Percentiles rank a stretch among this genome's conserved stretches.
These are phyloP conservation scores for Phytomonas sp. DNA, from an alignment of 208 protist species.

Conservation along the genomic window DNA sequence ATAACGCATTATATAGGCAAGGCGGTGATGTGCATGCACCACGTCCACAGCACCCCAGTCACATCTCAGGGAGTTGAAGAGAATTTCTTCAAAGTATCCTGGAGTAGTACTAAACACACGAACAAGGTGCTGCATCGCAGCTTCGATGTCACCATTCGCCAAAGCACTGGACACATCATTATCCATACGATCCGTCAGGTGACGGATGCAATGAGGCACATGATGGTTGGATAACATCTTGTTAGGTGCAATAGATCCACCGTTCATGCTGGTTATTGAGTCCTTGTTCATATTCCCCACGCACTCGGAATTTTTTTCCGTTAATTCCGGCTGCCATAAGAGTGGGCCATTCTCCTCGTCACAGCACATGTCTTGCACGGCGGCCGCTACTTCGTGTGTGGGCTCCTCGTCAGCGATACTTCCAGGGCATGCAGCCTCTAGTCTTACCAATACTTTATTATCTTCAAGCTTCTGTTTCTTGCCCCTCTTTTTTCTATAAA, in stretches of 20 bases:
- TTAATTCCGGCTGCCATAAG: background rate
- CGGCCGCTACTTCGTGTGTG: background rate
- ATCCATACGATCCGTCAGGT: constrained; percentile 22
- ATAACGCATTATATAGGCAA: constrained; percentile 45
- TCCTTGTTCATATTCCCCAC: background rate
- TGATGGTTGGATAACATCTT: background rate
- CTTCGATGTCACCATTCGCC: constrained; percentile 44
- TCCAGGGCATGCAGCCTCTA: background rate
- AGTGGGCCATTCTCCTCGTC: background rate
- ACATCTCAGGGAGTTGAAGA: constrained; percentile 52
- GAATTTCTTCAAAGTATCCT: constrained; percentile 46
- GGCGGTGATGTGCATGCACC: constrained; percentile 66
- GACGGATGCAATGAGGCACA: background rate
- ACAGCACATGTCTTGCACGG: background rate
- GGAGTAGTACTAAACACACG: constrained; percentile 36
- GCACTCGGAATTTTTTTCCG: background rate
- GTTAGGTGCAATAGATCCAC: background rate
- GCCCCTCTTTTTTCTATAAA: background rate
- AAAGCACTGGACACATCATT: constrained; percentile 61
- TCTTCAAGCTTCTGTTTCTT: background rate
- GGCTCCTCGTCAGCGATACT: background rate
- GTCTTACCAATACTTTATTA: background rate
- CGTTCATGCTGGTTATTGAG: background rate
- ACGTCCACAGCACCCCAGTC: constrained; percentile 55
- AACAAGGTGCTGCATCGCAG: constrained; percentile 45